phyloP scores from a whole-genome alignment of 208 protist species.

The Crithidia brevicula region DNA sequence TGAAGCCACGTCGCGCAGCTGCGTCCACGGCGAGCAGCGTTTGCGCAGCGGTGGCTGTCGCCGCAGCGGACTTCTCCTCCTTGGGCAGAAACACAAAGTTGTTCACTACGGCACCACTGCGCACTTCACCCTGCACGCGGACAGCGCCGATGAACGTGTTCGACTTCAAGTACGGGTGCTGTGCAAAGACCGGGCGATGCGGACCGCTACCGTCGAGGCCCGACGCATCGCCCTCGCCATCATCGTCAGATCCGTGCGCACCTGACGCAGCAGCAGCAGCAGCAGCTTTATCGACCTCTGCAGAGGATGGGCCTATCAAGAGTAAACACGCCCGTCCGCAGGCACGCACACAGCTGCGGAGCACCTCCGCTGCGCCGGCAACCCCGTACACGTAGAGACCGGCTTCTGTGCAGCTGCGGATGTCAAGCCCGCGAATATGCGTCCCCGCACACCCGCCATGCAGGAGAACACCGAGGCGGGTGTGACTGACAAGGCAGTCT shows the following conservation, averaged over 20 bases:
- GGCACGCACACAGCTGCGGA: conserved; percentile 41
- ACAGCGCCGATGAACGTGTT: conserved; percentile 69
- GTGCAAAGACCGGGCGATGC: conserved; percentile 38
- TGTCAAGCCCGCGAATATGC: conserved; percentile 32
- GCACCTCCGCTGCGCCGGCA: conserved; percentile 42
- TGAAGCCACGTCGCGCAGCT: conserved; percentile 32
- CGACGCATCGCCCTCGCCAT: conserved; percentile 49
- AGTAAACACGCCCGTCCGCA: conserved; percentile 74
- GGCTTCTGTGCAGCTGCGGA: conserved; percentile 61
- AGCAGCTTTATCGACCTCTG: conserved; percentile 38
- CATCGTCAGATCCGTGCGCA: conserved; percentile 35
- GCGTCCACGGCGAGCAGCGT: conserved; percentile 17
- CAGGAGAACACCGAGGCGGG: conserved; percentile 57
- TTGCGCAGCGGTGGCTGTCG: conserved; percentile 15
- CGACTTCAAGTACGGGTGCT: conserved; percentile 61
- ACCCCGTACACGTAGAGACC: conserved; percentile 70
- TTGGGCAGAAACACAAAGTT: conserved; percentile 72
- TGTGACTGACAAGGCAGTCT: conserved; percentile 74
- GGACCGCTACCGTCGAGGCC: neutral
- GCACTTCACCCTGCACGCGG: conserved; percentile 72
- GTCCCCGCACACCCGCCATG: conserved; percentile 56
- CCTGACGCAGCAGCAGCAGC: neutral
- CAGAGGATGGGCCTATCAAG: conserved; percentile 50
- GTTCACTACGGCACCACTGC: conserved; percentile 60
- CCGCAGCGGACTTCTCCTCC: conserved; percentile 26